Evolutionary conservation across 2,329 filamentous ascomycete species (phyloP), one percentile per base, ranked within the genome.

Genomic region (Sporothrix pallida): DNA sequence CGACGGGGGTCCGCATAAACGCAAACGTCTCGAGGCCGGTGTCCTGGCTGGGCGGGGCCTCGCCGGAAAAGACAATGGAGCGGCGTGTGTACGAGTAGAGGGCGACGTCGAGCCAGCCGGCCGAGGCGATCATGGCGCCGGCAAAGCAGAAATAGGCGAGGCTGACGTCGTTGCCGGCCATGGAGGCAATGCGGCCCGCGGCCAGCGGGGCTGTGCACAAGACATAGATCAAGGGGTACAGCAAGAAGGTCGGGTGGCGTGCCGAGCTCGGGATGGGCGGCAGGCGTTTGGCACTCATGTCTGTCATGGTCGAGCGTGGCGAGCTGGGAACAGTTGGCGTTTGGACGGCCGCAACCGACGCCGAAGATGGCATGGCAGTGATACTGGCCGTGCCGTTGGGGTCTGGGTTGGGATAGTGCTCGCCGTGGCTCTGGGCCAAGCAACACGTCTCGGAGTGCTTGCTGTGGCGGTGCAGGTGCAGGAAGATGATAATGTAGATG

Each of bases 201-300:
- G 90, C 90, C 0, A 93, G 83, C 0, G 91, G 91, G 0, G 90
- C 84, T 0, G 91, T 93, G 78, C 91, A 91, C n/a, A 91, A 77
- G 7, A 92, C 85, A 79, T 93, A 93, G 75, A 92, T 90, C 76
- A 91, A 78, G 0, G 91, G 91, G 75, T 93, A 93, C 8, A 91
- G 84, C 44, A 92, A 88, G 75, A 92, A 89, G 9, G 88, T 84
- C 5, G 85, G 85, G 74, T 87, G 85, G 74, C 82, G 82, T 1
- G 80, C 78, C 0, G 79, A 81, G 12, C 74, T 69, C 2, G 77
- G 77, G 67, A 78, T 76, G 0, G 78, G 77, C 8, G 78, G 78
- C 26, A 80, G 75, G 4, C 77, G 78, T 74, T 79, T 80, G 76
- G 72, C 68, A 37, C 60, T 76, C 54, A 60, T 75, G 72, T 75